Conservation (phyloP, 2,329 filamentous ascomycete genomes). For the Pyrenophora teres region DNA sequence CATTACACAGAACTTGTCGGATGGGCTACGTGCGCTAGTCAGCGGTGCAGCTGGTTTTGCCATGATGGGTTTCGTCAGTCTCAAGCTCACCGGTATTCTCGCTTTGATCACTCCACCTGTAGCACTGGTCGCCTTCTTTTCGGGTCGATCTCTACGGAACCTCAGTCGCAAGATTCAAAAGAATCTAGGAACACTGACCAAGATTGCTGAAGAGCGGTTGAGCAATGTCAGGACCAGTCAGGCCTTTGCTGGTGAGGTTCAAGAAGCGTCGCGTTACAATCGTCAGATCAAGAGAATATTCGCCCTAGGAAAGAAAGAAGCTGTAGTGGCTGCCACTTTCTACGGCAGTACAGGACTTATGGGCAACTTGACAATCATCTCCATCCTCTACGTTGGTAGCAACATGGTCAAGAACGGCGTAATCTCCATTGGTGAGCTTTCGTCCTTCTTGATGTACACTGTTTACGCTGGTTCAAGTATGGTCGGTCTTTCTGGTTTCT, state of each 20-base stretch:
- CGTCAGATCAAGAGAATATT: slow-evolving; percentile 92
- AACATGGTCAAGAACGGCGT: slow-evolving; percentile 84
- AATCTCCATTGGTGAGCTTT: slow-evolving; percentile 89
- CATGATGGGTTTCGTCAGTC: slow-evolving; percentile 94
- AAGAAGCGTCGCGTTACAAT: slow-evolving; percentile 91
- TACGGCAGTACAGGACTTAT: slow-evolving; percentile 86
- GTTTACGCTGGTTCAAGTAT: slow-evolving; percentile 84
- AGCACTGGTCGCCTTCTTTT: slow-evolving; percentile 87
- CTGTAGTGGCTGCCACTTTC: slow-evolving; percentile 86
- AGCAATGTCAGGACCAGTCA: slow-evolving; percentile 97
- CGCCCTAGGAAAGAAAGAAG: slow-evolving; percentile 81
- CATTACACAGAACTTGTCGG: slow-evolving; percentile 96
- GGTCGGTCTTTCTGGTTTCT: slow-evolving; percentile 93
- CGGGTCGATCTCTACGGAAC: slow-evolving; percentile 85
- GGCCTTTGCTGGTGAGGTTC: slow-evolving; percentile 90
- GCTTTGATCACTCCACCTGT: slow-evolving; percentile 88
- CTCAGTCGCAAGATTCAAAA: slow-evolving; percentile 91
- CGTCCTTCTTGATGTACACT: slow-evolving; percentile 98
- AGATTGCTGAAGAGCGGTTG: slow-evolving; percentile 96
- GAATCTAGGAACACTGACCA: slow-evolving; percentile 88
- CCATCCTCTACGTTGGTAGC: slow-evolving; percentile 86
- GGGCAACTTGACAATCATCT: slow-evolving; percentile 94
- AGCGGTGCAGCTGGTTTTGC: slow-evolving; percentile 87
- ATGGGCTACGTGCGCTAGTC: slow-evolving; percentile 88
- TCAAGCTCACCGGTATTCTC: slow-evolving; percentile 86